A percentile compares a stretch with the other conserved stretches of the same genome.
phyloP scores from a whole-genome alignment of 768 basidiomycete genomes.

The Porphyrellus cyaneotinctus region DNA sequence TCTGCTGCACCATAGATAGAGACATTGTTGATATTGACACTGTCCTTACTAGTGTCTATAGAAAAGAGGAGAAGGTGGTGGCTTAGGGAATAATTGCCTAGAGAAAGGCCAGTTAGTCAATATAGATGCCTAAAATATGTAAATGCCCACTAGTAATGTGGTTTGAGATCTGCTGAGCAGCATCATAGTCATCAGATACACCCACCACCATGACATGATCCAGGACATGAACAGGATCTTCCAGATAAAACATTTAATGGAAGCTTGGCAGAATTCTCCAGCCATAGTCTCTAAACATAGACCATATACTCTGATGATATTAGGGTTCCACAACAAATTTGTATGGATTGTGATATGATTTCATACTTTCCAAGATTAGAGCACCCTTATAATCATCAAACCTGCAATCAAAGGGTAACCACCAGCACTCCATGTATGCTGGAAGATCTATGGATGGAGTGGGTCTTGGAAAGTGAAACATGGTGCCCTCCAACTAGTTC shows the following conservation, averaged over 20 bases:
- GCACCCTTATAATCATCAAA: neutral
- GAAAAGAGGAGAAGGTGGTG: accelerated
- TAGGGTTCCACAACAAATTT: neutral
- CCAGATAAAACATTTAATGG: neutral
- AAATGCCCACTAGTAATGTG: constrained; percentile 1
- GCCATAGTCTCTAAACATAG: neutral
- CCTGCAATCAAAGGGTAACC: neutral
- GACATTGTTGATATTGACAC: neutral
- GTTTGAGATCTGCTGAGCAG: neutral
- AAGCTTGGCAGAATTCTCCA: neutral
- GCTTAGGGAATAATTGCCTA: neutral
- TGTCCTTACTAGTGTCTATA: neutral
- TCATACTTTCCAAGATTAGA: neutral
- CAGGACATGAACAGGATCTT: neutral
- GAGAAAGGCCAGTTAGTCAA: neutral
- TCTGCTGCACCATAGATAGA: neutral
- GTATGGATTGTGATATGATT: neutral
- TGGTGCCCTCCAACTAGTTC: neutral
- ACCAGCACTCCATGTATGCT: neutral
- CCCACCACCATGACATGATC: neutral
- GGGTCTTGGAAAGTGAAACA: neutral
- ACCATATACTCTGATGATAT: neutral
- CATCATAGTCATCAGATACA: neutral
- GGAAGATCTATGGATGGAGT: neutral
- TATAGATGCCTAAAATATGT: too few relatives aligned